Evolutionary conservation across 441 rosid species (phyloP).

Genomic region (Brassica balearica): DNA sequence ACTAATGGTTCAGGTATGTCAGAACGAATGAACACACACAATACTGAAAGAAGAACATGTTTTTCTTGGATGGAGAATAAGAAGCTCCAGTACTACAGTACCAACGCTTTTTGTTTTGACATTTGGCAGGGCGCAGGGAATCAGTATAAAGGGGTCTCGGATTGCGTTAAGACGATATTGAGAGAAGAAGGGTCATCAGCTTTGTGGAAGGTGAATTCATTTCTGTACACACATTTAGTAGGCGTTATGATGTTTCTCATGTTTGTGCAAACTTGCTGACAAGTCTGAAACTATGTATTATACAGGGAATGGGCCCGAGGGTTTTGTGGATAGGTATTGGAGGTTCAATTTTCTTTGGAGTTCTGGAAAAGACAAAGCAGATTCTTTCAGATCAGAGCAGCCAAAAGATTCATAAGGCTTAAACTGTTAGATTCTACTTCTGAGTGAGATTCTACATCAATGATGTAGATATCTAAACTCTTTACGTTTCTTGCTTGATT

Average conservation of each 20-base stretch:
- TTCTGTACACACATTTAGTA: constrained; percentile 6
- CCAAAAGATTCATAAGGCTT: constrained; percentile 32
- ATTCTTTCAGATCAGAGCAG: constrained; percentile 49
- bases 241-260: neutral
- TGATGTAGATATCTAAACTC: constrained; percentile 9
- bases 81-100: no score
- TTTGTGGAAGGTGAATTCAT: constrained; percentile 70
- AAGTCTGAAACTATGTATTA: constrained; percentile 14
- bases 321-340: constrained; percentile 82
- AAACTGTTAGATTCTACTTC: neutral
- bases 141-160: constrained; percentile 76
- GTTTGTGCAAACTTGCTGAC: constrained; percentile 23
- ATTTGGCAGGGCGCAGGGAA: constrained; percentile 69
- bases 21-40: neutral
- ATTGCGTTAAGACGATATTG: constrained; percentile 79
- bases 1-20: constrained; percentile 85
- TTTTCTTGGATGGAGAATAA: neutral
- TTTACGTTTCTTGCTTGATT: constrained; percentile 25
- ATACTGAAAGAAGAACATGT: neutral
- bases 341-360: constrained; percentile 76
- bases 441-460: constrained; percentile 22
- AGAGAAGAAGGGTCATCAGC: constrained; percentile 90
- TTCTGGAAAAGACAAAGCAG: constrained; percentile 70
- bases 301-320: constrained; percentile 76
- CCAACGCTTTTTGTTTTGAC: neutral